Base-by-base conservation (phyloP, 2,329 filamentous ascomycete species). In the Botrytis porri region DNA sequence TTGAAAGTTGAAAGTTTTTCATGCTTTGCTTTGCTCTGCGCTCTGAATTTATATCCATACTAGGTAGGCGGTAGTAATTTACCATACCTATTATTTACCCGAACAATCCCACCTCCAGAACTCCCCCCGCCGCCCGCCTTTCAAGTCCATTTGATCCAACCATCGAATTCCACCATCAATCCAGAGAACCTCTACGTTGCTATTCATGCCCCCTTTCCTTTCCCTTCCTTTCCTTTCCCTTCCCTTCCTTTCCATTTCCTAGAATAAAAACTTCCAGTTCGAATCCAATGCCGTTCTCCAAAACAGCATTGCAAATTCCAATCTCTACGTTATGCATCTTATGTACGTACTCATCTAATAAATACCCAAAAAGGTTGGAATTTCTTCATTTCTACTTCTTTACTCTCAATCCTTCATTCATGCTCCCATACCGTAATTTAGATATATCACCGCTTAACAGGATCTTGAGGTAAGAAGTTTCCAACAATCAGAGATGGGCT, bases 401-500 rank as follows among this genome's bases (percentile, higher is more conserved):
- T 29, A 2, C 10, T 41, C n/a, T 41, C 25, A 16, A 14, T 45
- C 35, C 71, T 59, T 32, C 35, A 41, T 45, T 74, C 74, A 70
- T 74, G 74, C 41, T 76, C 74, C 63, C 65, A 77, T 66, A 64
- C 61, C 70, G 77, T 67, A 63, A 64, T 73, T 73, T 77, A 77
- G 75, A 35, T 29, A 80, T 75, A 83, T 77, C 71, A 80, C 78
- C 83, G 83, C 75, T 84, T 83, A 70, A 83, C 82, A 73, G 90
- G 89, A 79, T 94, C 90, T 80, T 97, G 94, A 4, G 96, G 96
- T 75, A 99, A 83, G 82, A 99, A 99, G 81, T 99, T 99, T 67
- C 96, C 96, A 66, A 99, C 92, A 80, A 99, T 99, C 76, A 99
- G 85, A 69, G 93, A 94, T 69, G 96, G 96, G 80, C 96, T 97